Conservation (phyloP, 768 basidiomycete species). For the Xerocomellus dryophilus region DNA sequence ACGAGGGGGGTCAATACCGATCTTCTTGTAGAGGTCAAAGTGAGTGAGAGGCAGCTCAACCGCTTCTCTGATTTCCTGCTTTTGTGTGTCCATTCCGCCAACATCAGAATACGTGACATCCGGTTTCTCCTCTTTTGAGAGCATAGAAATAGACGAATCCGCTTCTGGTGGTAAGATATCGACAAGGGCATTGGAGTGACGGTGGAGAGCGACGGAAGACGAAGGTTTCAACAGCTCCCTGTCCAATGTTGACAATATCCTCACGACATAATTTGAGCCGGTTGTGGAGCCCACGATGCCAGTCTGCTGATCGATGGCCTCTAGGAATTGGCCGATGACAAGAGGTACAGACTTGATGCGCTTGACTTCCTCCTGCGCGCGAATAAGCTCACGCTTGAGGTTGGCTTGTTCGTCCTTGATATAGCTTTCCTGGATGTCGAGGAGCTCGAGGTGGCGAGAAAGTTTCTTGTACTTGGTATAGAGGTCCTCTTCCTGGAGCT, state of each 20-base stretch:
- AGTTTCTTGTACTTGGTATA: conserved; percentile 98
- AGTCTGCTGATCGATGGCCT: conserved; percentile 96
- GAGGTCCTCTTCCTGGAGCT: conserved; percentile 87
- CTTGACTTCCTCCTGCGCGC: conserved; percentile 99
- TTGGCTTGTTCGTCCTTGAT: conserved; percentile 99
- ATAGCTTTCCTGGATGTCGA: conserved; percentile 92
- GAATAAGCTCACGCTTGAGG: conserved; percentile 94
- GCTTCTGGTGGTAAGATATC: conserved; percentile 99
- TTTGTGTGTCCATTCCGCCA: conserved; percentile 96
- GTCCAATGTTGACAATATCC: conserved; percentile 95
- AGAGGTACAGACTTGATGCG: conserved; percentile 98
- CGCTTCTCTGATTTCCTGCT: conserved; percentile 98
- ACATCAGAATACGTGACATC: conserved; percentile 93
- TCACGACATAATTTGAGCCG: conserved; percentile 96
- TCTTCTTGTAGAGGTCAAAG: conserved; percentile 98
- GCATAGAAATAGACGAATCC: conserved; percentile 94
- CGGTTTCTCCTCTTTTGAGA: conserved; percentile 91
- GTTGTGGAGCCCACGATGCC: conserved; percentile 98
- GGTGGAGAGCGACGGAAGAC: conserved; percentile 95
- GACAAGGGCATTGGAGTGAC: conserved; percentile 97
- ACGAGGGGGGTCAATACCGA: conserved; percentile 97
- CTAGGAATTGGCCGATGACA: conserved; percentile 98
- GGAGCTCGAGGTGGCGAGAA: conserved; percentile 90
- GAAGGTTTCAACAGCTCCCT: conserved; percentile 96
- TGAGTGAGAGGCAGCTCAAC: conserved; percentile 96